These are phyloP conservation scores for Candida nitratophila DNA, from an alignment of 805 yeast genomes.

Conservation along the genomic window DNA sequence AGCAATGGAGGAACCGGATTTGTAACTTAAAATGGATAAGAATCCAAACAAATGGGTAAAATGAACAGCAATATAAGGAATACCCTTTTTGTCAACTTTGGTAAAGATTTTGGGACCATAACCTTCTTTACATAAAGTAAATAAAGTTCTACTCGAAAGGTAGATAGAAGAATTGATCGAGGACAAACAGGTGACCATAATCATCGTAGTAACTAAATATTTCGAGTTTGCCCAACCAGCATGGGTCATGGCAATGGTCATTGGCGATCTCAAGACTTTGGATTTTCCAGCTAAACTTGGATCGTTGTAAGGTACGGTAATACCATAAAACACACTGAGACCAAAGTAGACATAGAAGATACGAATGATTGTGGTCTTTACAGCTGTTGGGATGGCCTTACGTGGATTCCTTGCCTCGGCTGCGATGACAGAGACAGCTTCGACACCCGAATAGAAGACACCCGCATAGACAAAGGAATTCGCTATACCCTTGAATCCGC, in stretches of 20 bases:
- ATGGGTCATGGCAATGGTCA: constrained; percentile 35
- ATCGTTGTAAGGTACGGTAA: constrained; percentile 48
- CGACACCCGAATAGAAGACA: constrained; percentile 54
- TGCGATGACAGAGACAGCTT: constrained; percentile 51
- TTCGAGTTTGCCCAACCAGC: constrained; percentile 36
- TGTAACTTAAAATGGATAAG: constrained; percentile 45
- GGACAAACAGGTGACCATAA: constrained; percentile 49
- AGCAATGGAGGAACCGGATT: constrained; percentile 52
- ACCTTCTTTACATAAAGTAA: constrained; percentile 52
- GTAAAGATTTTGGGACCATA: constrained; percentile 52
- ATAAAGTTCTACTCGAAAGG: constrained; percentile 57
- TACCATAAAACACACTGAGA: constrained; percentile 44
- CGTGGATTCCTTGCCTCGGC: constrained; percentile 56
- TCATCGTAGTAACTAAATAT: constrained; percentile 42
- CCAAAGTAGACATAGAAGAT: constrained; percentile 47
- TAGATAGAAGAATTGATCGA: constrained; percentile 62
- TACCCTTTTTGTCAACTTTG: constrained; percentile 45
- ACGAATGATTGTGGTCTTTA: constrained; percentile 46
- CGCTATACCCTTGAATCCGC: constrained; percentile 50
- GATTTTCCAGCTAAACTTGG: constrained; percentile 30
- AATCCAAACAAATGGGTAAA: constrained; percentile 46
- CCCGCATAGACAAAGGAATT: constrained; percentile 50
- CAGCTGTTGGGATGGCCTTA: constrained; percentile 50
- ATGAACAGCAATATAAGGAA: constrained; percentile 51
- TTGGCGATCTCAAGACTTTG: constrained; percentile 32